A percentile compares a stretch with the other conserved stretches of the same genome.
These are phyloP conservation scores for Akanthomyces uredinophilus DNA, from an alignment of 2,329 filamentous ascomycete genomes.

Conservation along the genomic window DNA sequence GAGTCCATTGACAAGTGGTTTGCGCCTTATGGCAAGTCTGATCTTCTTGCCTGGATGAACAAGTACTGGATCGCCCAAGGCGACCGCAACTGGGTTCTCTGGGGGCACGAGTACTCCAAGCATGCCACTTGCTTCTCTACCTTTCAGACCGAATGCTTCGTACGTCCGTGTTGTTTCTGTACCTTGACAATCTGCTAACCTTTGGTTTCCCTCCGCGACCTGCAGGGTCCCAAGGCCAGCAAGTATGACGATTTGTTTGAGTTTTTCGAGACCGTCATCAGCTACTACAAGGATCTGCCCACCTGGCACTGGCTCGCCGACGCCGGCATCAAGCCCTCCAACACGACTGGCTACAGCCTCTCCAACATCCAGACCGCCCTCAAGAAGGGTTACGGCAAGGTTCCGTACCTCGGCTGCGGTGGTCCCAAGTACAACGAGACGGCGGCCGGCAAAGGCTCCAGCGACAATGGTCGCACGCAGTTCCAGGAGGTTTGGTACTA, in stretches of 20 bases:
- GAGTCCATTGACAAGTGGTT: constrained; percentile 55
- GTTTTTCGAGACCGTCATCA: constrained; percentile 56
- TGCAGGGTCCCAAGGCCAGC: constrained; percentile 45
- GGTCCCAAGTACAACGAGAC: constrained; percentile 59
- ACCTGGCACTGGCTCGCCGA: constrained; percentile 56
- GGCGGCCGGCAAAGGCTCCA: constrained; percentile 46
- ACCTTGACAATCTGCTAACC: background rate
- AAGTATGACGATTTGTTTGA: constrained; percentile 56
- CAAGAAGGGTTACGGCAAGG: constrained; percentile 42
- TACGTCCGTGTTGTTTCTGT: constrained; percentile 15
- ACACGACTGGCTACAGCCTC: constrained; percentile 52
- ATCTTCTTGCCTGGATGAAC: constrained; percentile 61
- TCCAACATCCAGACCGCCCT: constrained; percentile 47
- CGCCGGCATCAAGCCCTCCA: constrained; percentile 51
- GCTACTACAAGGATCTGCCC: constrained; percentile 53
- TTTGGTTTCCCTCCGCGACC: background rate
- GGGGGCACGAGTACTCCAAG: constrained; percentile 64
- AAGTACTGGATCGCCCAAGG: constrained; percentile 57
- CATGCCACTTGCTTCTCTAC: constrained; percentile 63
- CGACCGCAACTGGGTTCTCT: constrained; percentile 54
- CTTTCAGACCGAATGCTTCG: constrained; percentile 60
- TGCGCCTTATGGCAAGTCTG: constrained; percentile 50
- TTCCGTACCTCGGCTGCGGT: constrained; percentile 57
- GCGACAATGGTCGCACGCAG: constrained; percentile 52
- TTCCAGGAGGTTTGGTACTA: constrained; percentile 64